Percentiles rank a stretch among this genome's conserved stretches.
Conservation (phyloP, 805 yeast genomes). For the Kluyveromyces starmeri region DNA sequence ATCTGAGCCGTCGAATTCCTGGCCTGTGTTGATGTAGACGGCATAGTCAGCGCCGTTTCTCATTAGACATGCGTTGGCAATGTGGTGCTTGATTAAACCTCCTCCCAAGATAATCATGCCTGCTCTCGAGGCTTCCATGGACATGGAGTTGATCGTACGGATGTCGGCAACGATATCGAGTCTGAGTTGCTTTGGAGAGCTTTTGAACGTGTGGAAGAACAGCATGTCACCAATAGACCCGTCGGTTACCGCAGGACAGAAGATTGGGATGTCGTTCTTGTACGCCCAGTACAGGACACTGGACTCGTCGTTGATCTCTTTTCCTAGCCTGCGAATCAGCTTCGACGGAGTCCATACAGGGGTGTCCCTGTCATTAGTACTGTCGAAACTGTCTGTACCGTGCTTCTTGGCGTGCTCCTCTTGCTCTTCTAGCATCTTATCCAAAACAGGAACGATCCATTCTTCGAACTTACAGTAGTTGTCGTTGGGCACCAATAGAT, state of each 20-base stretch:
- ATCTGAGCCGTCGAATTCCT: constrained; percentile 97
- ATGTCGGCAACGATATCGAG: constrained; percentile 93
- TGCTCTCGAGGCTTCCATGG: constrained; percentile 90
- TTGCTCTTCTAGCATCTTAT: constrained; percentile 82
- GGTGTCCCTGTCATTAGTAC: constrained; percentile 36
- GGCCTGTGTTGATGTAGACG: constrained; percentile 94
- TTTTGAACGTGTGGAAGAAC: constrained; percentile 94
- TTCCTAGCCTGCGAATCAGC: constrained; percentile 86
- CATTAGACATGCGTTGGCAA: constrained; percentile 96
- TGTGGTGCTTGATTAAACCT: constrained; percentile 93
- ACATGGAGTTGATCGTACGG: constrained; percentile 80
- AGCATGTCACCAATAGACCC: constrained; percentile 99
- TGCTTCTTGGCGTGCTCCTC: constrained; percentile 48
- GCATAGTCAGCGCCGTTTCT: constrained; percentile 99
- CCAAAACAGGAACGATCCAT: constrained; percentile 95
- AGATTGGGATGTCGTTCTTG: constrained; percentile 90
- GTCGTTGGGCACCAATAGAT: constrained; percentile 92
- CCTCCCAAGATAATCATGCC: constrained; percentile 97
- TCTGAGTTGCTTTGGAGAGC: constrained; percentile 82
- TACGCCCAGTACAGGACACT: constrained; percentile 97
- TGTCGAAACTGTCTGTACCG: constrained; percentile 50
- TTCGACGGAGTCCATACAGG: constrained; percentile 89
- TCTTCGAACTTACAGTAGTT: constrained; percentile 97
- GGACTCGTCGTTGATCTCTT: constrained; percentile 88
- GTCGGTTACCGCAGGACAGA: constrained; percentile 96